Evolutionary conservation across 495 filamentous ascomycete species (phyloP).

Genomic region (Penicillium egyptiacum): DNA sequence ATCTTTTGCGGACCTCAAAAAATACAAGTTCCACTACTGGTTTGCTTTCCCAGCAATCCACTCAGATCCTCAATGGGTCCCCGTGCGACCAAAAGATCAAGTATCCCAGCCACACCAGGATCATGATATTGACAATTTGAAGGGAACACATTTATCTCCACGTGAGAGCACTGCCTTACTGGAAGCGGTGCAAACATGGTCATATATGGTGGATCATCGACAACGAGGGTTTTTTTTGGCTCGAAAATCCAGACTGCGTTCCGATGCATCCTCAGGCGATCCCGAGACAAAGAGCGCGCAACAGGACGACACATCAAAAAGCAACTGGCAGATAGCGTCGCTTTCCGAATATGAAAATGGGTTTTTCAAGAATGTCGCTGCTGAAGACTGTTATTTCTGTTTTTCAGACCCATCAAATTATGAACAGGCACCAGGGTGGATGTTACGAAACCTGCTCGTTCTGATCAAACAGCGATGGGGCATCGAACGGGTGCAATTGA

Average conservation of each 20-base stretch:
- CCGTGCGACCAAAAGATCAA: constrained; percentile 19
- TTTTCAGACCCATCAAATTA: constrained; percentile 95
- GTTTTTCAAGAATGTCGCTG: constrained; percentile 72
- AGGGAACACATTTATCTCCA: constrained; percentile 50
- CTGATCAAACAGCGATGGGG: constrained; percentile 81
- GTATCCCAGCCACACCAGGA: constrained; percentile 1
- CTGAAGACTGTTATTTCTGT: constrained; percentile 73
- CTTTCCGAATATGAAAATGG: constrained; percentile 78
- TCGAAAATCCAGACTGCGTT: constrained; percentile 56
- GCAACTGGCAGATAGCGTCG: constrained; percentile 68
- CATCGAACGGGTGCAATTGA: constrained; percentile 71
- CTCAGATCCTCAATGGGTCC: constrained; percentile 79
- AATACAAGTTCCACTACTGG: constrained; percentile 91
- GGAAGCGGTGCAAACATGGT: constrained; percentile 83
- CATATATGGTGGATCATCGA: constrained; percentile 69
- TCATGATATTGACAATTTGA: constrained; percentile 22
- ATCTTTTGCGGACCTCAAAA: constrained; percentile 95
- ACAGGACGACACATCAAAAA: neutral
- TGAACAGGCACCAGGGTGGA: constrained; percentile 82
- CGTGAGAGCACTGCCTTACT: constrained; percentile 72
- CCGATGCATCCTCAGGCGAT: neutral
- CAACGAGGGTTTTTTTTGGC: constrained; percentile 95
- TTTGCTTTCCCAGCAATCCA: constrained; percentile 93
- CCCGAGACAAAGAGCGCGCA: neutral
- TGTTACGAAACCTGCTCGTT: constrained; percentile 84